Base-by-base conservation (phyloP, 441 rosid genomes). In the Adansonia gregorii region DNA sequence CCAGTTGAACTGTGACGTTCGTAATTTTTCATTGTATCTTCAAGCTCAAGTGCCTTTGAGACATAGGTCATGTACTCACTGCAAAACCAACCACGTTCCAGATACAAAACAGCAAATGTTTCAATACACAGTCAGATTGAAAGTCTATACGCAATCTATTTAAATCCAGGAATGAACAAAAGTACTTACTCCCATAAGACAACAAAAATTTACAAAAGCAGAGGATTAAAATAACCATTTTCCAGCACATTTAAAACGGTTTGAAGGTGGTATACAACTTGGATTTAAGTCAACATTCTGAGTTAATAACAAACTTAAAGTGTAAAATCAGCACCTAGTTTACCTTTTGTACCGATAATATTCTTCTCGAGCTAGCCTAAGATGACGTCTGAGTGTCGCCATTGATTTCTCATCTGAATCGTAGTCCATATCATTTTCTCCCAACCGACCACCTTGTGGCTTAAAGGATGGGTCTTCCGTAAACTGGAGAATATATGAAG, bases 341-440 rank as follows among this genome's bases (percentile, higher is more conserved):
- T 84, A 96, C 98, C 99, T 93, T 90, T 89, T 96, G 84, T 88
- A 96, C 72, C 99, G 91, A 72, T 94, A 97, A 79, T 97, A 97
- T 78, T 85, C 92, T 82, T 97, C 98, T 72, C 93, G 90, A 81
- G 99, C 98, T 82, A 89, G 84, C 51, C 97, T 88, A 81, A 97
- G 97, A 89, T 94, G 92, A 58, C 97, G 93, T 83, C 99, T 90
- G 58, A 97, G 89, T 43, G 95, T 93, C 83, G 99, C 99, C 99
- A 97, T 97, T 20, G 98, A 94, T 84, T 94, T 96, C 82, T 92
- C 99, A 87, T 96, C 99, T 27, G 98, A 91, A 81, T 96, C 99
- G 83, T 93, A 94, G 85, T 96, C 98, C 99, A 96, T 96, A 81
- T 96, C 99, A 78, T 94, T 94, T 88, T 94, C 99, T 51, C 99